These are phyloP conservation scores for Neckera pumila DNA, from an alignment of 225 moss, liverwort and hornwort genomes.

Conservation along the genomic window DNA sequence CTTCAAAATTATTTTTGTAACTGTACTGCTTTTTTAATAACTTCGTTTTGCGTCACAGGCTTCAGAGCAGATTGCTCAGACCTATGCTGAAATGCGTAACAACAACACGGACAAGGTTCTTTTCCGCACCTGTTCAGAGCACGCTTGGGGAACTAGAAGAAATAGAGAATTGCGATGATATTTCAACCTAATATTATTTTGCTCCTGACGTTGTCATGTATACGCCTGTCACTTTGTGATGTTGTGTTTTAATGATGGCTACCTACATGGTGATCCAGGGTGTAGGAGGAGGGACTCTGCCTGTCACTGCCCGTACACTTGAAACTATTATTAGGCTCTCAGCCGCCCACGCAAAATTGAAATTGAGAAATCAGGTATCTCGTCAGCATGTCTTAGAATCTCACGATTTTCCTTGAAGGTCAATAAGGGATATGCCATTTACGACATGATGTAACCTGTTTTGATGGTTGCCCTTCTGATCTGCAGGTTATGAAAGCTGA, in stretches of 20 bases:
- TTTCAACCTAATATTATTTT: neutral
- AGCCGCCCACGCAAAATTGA: constrained; percentile 82
- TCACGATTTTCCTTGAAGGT: neutral
- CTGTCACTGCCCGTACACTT: constrained; percentile 72
- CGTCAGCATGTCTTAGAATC: neutral
- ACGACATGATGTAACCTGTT: neutral
- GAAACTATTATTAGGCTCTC: constrained; percentile 84
- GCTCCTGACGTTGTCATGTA: neutral
- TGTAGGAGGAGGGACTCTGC: constrained; percentile 65
- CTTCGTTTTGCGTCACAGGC: constrained; percentile 30
- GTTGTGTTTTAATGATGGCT: neutral
- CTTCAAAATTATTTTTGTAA: neutral
- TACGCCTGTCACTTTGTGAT: neutral
- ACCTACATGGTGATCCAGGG: constrained; percentile 12
- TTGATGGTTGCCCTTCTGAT: constrained; percentile 16
- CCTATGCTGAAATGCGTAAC: constrained; percentile 81
- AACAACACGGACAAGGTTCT: constrained; percentile 37
- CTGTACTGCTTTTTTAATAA: neutral
- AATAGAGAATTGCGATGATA: neutral
- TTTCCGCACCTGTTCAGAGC: neutral
- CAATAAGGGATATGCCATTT: neutral
- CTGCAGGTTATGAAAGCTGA: constrained; percentile 39
- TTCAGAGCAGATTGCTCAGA: constrained; percentile 86
- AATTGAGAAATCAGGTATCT: constrained; percentile 60
- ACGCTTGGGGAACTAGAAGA: neutral